A percentile compares a stretch with the other conserved stretches of the same genome.
These are phyloP conservation scores for Arbutus unedo DNA, from an alignment of 148 eudicot genomes.

Conservation along the genomic window DNA sequence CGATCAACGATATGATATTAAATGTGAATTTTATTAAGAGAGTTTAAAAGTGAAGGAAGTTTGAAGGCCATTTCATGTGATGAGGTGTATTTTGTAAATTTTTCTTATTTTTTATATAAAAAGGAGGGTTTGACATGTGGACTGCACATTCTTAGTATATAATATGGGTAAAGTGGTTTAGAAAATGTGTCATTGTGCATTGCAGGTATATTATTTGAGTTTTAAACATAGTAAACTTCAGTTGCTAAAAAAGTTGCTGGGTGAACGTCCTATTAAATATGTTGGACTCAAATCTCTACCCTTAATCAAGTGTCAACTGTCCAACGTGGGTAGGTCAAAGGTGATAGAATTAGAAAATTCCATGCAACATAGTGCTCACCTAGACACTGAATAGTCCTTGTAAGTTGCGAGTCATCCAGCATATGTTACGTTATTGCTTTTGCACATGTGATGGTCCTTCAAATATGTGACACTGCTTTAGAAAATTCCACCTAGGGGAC, in stretches of 20 bases:
- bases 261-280: background rate
- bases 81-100: too few relatives aligned
- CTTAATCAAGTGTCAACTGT: background rate
- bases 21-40: too few relatives aligned
- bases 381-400: background rate
- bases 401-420: background rate
- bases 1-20: too few relatives aligned
- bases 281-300: background rate
- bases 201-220: background rate
- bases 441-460: too few relatives aligned
- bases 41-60: too few relatives aligned
- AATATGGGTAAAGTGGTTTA: background rate
- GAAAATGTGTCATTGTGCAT: background rate
- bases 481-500: background rate
- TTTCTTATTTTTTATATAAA: too few relatives aligned
- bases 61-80: too few relatives aligned
- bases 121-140: too few relatives aligned
- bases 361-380: background rate
- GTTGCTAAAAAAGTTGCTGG: background rate
- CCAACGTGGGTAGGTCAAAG: too few relatives aligned
- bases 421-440: background rate
- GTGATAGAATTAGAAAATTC: too few relatives aligned
- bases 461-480: too few relatives aligned
- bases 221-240: background rate
- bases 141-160: background rate